Base-by-base conservation (phyloP, 192 early-diverging fungal species). In the Pilobolus umbonatus region DNA sequence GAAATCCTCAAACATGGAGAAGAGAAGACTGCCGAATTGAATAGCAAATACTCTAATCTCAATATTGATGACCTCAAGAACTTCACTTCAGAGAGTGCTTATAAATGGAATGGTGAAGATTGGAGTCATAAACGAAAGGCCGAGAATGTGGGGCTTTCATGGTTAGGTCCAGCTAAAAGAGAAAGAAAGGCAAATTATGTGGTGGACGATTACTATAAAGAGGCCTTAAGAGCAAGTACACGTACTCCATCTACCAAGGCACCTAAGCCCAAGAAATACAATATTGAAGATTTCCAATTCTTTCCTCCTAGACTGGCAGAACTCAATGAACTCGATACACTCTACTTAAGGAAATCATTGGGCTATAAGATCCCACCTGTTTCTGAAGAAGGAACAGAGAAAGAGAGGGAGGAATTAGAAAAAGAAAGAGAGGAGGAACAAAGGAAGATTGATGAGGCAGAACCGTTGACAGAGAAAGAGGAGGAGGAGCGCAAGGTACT, bases 41-140 rank as follows among this genome's bases (percentile, higher is more conserved):
- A 93, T 60, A 72, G 67, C 55, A 98, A 96, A 70, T 99, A 93
- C 68, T 83, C 88, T 15, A 87, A 87, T 56, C 82, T 90, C 70
- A 92, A 94, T 5, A 77, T 99, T 28, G 94, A 96, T 50, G 96
- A 98, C 61, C 79, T 98, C 17, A 85, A 93, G 59, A 94, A 91
- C 42, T 98, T 96, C 72, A 86, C 85, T 14, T 80, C 82, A 26
- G 85, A 84, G 39, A 86, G 82, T 46, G 92, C 90, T 2, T 95
- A 95, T 65, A 83, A 96, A 62, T 96, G 95, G 95, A 89, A 98
- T 58, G 96, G 96, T 17, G 84, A 95, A 57, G 92, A 99, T 79
- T 98, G 93, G 84, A 83, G 91, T 40, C 78, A 81, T 64, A 90
- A 89, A 62, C 57, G 78, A 25, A 85, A 83, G 59, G 78, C 73